Base-by-base conservation (phyloP, 2,329 filamentous ascomycete genomes). In the Neocatenulostroma microsporum region DNA sequence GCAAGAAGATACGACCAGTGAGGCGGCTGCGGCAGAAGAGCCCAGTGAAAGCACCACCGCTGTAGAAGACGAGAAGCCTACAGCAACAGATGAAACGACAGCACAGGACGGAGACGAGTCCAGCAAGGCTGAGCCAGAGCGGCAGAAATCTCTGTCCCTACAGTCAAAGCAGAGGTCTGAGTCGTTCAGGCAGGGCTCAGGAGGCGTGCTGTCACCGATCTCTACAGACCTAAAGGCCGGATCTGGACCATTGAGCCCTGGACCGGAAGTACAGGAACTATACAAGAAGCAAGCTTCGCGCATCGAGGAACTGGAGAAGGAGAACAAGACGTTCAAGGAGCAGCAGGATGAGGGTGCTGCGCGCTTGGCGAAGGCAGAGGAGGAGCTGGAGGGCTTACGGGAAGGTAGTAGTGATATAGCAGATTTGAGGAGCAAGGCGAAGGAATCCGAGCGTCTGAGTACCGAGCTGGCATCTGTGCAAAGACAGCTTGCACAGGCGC, bases 221-320 rank as follows among this genome's bases (percentile, higher is more conserved):
- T 13, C 30, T 10, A 39, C 30, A 12, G 35, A 37, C 21, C 9
- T 19, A 10, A 32, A 31, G 19, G 12, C 18, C 14, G 32, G 34
- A 18, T 12, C 41, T 9, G 40, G 21, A 7, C 37, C 46, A 7
- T 33, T 47, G 27, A 49, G 46, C 37, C 80, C 84, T 18, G 82
- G 34, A 3, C 9, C 84, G 44, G 82, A 82, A 3, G 82, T 84
- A 1, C 79, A 85, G 15, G 86, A 94, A 50, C 85, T 94, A 39
- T 94, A 91, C 63, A 75, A 81, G 48, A 94, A 94, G 64, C 86
- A 94, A 58, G 80, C 84, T 13, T 71, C 76, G 33, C 74, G 79
- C 48, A 89, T 95, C 42, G 87, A 94, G 49, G 87, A 95, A 59
- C 69, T 95, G 6, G 88, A 95, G 64, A 86, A 74, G 61, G 86